Evolutionary conservation across 75 land plant species (phyloP).

Genomic region (Cunninghamia lanceolata): DNA sequence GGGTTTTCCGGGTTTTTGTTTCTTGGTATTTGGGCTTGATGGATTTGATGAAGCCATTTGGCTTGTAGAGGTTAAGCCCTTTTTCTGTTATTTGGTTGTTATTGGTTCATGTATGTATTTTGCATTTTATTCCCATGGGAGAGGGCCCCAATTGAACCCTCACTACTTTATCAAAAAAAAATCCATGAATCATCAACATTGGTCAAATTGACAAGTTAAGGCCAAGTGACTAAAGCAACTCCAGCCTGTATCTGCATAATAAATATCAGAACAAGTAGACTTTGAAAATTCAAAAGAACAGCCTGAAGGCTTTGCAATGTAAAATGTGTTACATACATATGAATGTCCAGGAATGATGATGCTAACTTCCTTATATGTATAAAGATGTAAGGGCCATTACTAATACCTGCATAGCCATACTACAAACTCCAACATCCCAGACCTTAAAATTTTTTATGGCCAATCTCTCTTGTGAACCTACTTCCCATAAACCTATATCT

Average conservation of each 20-base stretch:
- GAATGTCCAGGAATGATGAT: not conserved
- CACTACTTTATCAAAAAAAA: too few species aligned
- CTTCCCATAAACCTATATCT: slow-evolving; percentile 82
- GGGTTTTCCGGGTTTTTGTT: too few species aligned
- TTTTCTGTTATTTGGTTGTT: too few species aligned
- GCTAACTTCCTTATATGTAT: not conserved
- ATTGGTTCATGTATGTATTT: too few species aligned
- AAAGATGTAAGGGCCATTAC: not conserved
- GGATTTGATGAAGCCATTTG: too few species aligned
- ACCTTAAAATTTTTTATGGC: slow-evolving; percentile 65
- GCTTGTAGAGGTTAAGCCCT: too few species aligned
- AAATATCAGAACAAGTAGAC: not conserved
- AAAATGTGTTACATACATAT: not conserved
- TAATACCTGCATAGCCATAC: slow-evolving; percentile 65
- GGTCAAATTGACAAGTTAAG: not conserved
- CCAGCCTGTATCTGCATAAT: not conserved
- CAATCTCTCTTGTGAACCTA: slow-evolving; percentile 58
- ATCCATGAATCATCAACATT: not conserved
- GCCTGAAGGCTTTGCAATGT: not conserved
- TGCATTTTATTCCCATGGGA: too few species aligned
- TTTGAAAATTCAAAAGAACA: not conserved
- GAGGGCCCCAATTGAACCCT: too few species aligned
- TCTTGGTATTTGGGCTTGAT: too few species aligned
- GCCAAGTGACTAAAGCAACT: not conserved
- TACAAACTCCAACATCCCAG: slow-evolving; percentile 69